Conservation (phyloP, 306 rosid species). For the Medicago ruthenica region DNA sequence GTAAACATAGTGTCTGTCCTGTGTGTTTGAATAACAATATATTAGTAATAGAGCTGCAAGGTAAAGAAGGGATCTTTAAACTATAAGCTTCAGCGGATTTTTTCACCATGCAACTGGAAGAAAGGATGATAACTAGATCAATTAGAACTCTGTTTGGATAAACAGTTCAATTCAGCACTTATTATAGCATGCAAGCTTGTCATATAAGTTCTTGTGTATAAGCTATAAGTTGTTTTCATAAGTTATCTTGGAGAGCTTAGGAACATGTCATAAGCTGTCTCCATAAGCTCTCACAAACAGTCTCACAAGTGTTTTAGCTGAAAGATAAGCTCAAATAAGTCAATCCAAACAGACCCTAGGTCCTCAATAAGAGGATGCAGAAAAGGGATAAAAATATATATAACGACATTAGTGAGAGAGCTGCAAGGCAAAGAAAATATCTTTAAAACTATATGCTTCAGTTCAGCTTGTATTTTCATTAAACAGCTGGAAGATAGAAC, state of each 20-base stretch:
- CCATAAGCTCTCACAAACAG: background rate
- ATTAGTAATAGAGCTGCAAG: slow-evolving; percentile 42
- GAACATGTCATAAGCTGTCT: background rate
- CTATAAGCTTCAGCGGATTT: slow-evolving; percentile 19
- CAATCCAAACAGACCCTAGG: background rate
- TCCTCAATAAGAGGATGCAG: slow-evolving; percentile 22
- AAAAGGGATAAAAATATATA: slow-evolving; percentile 18
- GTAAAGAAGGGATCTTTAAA: slow-evolving; percentile 36
- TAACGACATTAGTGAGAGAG: slow-evolving; percentile 32
- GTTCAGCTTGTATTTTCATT: slow-evolving; percentile 7
- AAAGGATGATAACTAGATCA: slow-evolving; percentile 32
- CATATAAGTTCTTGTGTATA: background rate
- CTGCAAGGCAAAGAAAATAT: slow-evolving; percentile 15
- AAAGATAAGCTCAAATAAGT: background rate
- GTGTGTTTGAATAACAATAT: slow-evolving; percentile 46
- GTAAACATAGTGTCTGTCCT: slow-evolving; percentile 77
- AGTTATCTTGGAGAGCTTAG: background rate
- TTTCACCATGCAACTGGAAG: slow-evolving; percentile 14
- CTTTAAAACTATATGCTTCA: slow-evolving; percentile 36
- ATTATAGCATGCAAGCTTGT: background rate
- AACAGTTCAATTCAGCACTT: background rate
- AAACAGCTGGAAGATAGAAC: slow-evolving; percentile 17
- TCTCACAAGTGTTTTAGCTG: background rate
- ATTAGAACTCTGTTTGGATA: slow-evolving; percentile 4
- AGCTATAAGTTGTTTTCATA: background rate